A percentile compares a stretch with the other conserved stretches of the same genome.
phyloP scores from a whole-genome alignment of 208 protist species.

The Leishmania lainsoni region DNA sequence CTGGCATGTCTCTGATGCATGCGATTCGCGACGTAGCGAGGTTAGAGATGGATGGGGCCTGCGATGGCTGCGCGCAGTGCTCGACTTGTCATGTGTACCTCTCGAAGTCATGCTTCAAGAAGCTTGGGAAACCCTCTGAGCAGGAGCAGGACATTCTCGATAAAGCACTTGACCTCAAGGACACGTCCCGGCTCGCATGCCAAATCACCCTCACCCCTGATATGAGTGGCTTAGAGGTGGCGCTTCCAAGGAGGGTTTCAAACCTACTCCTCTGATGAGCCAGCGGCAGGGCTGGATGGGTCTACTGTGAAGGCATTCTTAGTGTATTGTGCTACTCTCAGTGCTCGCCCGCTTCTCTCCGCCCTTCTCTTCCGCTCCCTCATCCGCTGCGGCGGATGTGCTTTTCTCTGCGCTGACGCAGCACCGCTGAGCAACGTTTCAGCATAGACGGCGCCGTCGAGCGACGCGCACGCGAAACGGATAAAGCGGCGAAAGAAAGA shows the following conservation, averaged over 20 bases:
- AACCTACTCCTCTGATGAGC: conserved; percentile 42
- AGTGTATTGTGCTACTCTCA: neutral
- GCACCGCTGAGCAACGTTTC: neutral
- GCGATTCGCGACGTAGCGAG: conserved; percentile 89
- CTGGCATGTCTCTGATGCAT: conserved; percentile 85
- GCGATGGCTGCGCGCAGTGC: conserved; percentile 93
- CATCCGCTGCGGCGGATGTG: neutral
- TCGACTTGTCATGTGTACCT: conserved; percentile 96
- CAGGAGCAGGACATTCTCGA: conserved; percentile 88
- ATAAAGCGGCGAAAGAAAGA: neutral
- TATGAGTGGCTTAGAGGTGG: conserved; percentile 61
- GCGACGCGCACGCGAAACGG: neutral
- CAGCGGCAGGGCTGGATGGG: neutral
- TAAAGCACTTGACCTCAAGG: conserved; percentile 55
- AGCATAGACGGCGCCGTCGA: neutral
- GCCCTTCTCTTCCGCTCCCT: neutral
- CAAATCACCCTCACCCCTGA: conserved; percentile 68
- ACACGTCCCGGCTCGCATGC: conserved; percentile 78
- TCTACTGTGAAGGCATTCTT: neutral
- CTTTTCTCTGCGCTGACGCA: neutral
- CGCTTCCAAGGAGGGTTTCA: conserved; percentile 52
- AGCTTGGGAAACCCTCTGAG: conserved; percentile 69
- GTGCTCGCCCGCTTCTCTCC: neutral
- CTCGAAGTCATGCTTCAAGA: conserved; percentile 75
- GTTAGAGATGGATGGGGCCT: conserved; percentile 94